Base-by-base conservation (phyloP, 768 basidiomycete genomes). In the button mushroom (Agaricus bisporus) region DNA sequence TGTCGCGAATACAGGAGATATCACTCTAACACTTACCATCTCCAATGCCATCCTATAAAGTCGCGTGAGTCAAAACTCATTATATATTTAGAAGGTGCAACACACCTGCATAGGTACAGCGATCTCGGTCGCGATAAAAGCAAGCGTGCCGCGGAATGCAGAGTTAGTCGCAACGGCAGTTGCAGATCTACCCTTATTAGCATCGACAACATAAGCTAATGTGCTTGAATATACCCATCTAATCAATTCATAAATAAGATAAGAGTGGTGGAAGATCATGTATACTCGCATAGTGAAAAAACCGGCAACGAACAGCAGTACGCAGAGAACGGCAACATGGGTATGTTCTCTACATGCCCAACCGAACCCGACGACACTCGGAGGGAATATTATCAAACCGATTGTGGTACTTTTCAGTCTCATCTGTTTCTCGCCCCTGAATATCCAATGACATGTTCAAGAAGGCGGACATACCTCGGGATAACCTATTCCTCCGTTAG, bases 121-220 rank as follows among this genome's bases (percentile, higher is more conserved):
- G 5, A 86, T 71, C 65, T 93, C 87, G 1, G 81, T 81, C 1
- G 82, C 80, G 15, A 87, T 62, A 64, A 87, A 87, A 2, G 85
- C 91, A 14, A 77, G 68, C 3, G 76, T 41, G 0, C 92, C 90
- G 46, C 92, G 79, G 66, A 87, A 87, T 28, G 78, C 78, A 53
- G 86, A 88, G 65, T 95, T 95, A 26, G 77, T 70, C 0, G 91
- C 90, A 6, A 82, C 79, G 1, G 88, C 90, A 2, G 81, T 81
- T 4, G 86, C 82, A 2, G 88, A 88, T 26, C 88, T 79, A 8
- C 92, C 93, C 5, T 75, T 73, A 64, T 95, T 97, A 4, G 90
- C 82, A 60, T 97, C 92, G 14, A 94, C 90, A 32, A 94, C 74
- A 60, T 93, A 95, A 0, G 92, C 86, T 28, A 95, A 68, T 0